Evolutionary conservation across 208 protist species (phyloP), one percentile per base, ranked within the genome.

Genomic region (Balamuthia mandrillaris): DNA sequence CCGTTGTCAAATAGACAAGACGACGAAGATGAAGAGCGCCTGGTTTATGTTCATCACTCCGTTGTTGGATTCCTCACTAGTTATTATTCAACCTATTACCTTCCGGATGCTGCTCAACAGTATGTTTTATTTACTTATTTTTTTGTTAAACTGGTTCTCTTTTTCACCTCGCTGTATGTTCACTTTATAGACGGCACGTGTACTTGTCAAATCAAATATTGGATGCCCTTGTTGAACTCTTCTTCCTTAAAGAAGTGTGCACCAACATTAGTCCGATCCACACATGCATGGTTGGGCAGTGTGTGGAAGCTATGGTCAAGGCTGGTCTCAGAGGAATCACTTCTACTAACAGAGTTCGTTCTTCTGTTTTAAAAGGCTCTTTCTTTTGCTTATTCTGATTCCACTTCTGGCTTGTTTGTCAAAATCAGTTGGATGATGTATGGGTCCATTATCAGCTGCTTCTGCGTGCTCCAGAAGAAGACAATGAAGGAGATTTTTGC

Each of bases 11-110:
- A 37, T 14, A 70, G 61, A 14, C 21, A 70, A 24, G 35, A 37
- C 12, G 61, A 33, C 4, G 70, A 78, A 1, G 44, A 35, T 41
- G 49, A 56, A 18, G n/a, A 56, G 49, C 49, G n/a, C 18, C 18
- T 56, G 49, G 18, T 24, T 18, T 56, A 56, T n/a, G 24, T 6
- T 9, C 70, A 39, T 35, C 44, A 78, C 41, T 78, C 49, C 41
- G 70, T 56, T 35, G 27, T 78, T 7, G 24, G 44, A 14, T 78
- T 58, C 47, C 47, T 78, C 10, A 58, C 39, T 14, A 78, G 56
- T 45, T 78, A 78, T 35, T 78, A 58, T 56, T 2, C 7, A 12
- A 78, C 49, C 21, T 78, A 78, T 45, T 78, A 58, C 47, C 49
- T 58, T 35, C 39, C 31, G 29, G 56, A 78, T 27, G 70, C 49